These are phyloP conservation scores for Viridothelium virens DNA, from an alignment of 495 filamentous ascomycete genomes.

Conservation along the genomic window DNA sequence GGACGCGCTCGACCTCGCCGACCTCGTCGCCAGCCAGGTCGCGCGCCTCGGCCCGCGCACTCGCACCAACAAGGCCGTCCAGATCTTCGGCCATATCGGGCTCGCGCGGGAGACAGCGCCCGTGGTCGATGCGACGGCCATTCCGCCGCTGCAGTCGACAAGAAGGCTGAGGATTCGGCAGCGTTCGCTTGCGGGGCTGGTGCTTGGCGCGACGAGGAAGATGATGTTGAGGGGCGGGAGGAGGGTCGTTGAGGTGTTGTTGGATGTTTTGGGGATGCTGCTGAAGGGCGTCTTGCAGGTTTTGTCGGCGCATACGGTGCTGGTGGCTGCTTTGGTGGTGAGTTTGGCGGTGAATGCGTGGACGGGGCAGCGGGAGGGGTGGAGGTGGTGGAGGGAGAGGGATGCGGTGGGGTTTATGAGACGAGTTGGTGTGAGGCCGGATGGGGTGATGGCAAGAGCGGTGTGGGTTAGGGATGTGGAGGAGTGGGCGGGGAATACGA, in stretches of 20 bases:
- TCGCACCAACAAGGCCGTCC: conserved; percentile 81
- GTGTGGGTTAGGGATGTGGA: conserved; percentile 79
- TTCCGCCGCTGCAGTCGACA: conserved; percentile 35
- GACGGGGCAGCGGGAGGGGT: conserved; percentile 57
- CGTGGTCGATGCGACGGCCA: conserved; percentile 35
- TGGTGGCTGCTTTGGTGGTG: conserved; percentile 57
- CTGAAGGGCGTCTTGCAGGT: conserved; percentile 52
- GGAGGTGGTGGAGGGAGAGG: conserved; percentile 79
- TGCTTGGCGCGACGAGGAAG: conserved; percentile 63
- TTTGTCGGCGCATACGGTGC: conserved; percentile 63
- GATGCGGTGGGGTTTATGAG: conserved; percentile 71
- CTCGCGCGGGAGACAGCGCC: conserved; percentile 34
- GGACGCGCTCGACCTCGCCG: conserved; percentile 76
- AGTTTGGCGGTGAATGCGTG: conserved; percentile 64
- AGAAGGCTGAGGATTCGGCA: conserved; percentile 55
- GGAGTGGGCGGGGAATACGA: conserved; percentile 34
- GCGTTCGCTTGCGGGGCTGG: conserved; percentile 59
- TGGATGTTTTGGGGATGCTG: conserved; percentile 73
- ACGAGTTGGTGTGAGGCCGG: conserved; percentile 67
- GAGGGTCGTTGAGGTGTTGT: conserved; percentile 50
- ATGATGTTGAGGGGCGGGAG: conserved; percentile 69
- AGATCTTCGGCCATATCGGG: conserved; percentile 82
- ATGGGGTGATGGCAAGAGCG: conserved; percentile 71
- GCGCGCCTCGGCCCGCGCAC: conserved; percentile 70
- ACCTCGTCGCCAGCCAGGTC: conserved; percentile 82